Percentiles rank a stretch among this genome's conserved stretches.
These are phyloP conservation scores for Penicillium sp. DNA, from an alignment of 2,329 filamentous ascomycete species.

Conservation along the genomic window DNA sequence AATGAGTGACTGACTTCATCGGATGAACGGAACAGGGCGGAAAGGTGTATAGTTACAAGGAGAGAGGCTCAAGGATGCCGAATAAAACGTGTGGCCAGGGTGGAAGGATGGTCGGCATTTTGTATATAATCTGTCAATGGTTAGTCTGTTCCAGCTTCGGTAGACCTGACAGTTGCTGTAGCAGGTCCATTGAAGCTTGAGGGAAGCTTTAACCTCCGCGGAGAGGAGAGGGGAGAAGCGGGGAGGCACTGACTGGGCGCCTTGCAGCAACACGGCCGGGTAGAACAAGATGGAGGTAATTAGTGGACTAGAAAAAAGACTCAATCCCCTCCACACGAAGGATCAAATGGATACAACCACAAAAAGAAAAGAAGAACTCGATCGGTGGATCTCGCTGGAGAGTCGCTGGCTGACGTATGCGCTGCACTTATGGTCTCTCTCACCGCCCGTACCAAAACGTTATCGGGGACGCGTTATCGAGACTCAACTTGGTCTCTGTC, in stretches of 20 bases:
- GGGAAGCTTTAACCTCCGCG: constrained; percentile 6
- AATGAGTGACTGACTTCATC: constrained; percentile 11
- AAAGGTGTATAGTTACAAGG: constrained; percentile 59
- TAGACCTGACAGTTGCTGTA: background rate
- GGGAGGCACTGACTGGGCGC: background rate
- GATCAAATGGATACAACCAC: background rate
- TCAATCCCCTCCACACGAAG: background rate
- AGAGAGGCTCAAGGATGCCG: constrained; percentile 71
- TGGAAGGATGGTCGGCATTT: constrained; percentile 61
- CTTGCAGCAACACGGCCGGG: background rate
- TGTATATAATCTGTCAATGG: constrained; percentile 7
- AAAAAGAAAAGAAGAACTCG: background rate
- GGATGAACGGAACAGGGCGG: constrained; percentile 1
- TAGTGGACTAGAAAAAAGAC: background rate
- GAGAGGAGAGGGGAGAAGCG: background rate
- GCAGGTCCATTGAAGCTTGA: background rate
- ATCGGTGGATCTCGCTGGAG: constrained; percentile 8
- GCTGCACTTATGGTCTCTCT: constrained; percentile 12
- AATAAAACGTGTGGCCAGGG: constrained; percentile 69
- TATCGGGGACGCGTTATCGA: constrained; percentile 24
- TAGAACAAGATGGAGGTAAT: too few species aligned
- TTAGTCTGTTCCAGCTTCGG: background rate
- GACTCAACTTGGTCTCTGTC: background rate
- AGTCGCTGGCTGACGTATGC: constrained; percentile 21
- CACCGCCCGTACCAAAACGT: constrained; percentile 18